A percentile compares a stretch with the other conserved stretches of the same genome.
Evolutionary conservation across 257 asterid genomes (phyloP).

Genomic region (Solanum okadae): DNA sequence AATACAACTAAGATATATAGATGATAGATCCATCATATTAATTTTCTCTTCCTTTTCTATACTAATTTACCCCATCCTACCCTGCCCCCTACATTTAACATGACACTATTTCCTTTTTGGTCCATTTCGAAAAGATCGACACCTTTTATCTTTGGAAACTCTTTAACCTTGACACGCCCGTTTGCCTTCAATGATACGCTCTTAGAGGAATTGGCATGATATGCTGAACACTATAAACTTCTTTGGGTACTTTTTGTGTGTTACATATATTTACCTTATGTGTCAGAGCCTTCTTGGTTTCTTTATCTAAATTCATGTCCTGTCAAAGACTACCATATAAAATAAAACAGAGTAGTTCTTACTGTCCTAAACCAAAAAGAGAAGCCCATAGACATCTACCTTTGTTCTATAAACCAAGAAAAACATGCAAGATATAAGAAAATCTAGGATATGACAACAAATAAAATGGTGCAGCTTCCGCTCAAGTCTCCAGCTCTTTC

Average conservation of each 20-base stretch:
- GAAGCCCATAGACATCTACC: neutral
- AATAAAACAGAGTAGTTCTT: neutral
- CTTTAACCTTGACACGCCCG: neutral
- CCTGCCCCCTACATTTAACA: neutral
- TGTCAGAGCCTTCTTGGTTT: neutral
- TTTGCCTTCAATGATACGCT: neutral
- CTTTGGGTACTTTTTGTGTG: neutral
- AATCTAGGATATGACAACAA: neutral
- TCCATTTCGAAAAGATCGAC: neutral
- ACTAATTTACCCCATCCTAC: neutral
- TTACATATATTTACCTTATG: neutral
- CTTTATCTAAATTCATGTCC: neutral
- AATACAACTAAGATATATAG: neutral
- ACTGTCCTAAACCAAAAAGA: neutral
- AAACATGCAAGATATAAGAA: neutral
- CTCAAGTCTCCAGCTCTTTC: neutral
- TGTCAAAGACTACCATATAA: neutral
- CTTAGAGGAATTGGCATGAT: neutral
- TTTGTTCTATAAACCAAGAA: neutral
- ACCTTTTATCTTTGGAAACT: neutral
- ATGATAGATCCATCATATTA: neutral
- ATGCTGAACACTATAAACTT: neutral
- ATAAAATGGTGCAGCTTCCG: neutral
- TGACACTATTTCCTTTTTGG: neutral
- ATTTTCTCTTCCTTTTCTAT: neutral